These are phyloP conservation scores for Adiantum capillusveneris DNA, from an alignment of 75 land plant genomes.

Conservation along the genomic window DNA sequence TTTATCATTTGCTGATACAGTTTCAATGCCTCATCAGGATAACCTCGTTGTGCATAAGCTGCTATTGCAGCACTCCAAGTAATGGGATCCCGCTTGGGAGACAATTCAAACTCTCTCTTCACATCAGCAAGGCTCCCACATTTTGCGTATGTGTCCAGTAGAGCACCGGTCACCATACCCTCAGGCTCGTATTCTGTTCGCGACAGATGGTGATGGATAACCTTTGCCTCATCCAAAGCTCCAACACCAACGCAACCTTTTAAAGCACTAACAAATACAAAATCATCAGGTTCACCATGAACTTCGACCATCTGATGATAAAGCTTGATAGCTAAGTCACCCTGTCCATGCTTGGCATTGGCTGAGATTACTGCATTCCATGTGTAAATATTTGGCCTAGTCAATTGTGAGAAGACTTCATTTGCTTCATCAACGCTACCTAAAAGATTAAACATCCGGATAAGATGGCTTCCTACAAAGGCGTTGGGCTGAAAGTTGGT, in stretches of 20 bases:
- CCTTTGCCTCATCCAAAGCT: slow-evolving; percentile 5
- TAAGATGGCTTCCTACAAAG: background rate
- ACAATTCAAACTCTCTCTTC: background rate
- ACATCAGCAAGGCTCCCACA: slow-evolving; percentile 4
- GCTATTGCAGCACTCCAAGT: slow-evolving; percentile 7
- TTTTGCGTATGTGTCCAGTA: slow-evolving; percentile 7
- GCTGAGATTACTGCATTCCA: slow-evolving; percentile 4
- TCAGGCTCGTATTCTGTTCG: slow-evolving; percentile 6
- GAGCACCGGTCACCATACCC: background rate
- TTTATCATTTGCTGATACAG: slow-evolving; percentile 2
- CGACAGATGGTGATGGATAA: background rate
- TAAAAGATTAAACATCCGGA: slow-evolving; percentile 1
- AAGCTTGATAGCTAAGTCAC: background rate
- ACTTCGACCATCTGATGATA: slow-evolving; percentile 1
- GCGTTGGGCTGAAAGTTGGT: slow-evolving; percentile 1
- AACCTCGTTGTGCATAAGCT: slow-evolving; percentile 6
- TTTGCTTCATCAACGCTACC: slow-evolving; percentile 5
- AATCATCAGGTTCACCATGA: background rate
- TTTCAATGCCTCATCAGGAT: background rate
- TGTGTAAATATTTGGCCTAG: background rate
- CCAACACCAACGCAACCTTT: background rate
- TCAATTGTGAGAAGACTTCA: slow-evolving; percentile 1
- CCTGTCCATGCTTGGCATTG: slow-evolving; percentile 4
- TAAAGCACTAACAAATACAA: background rate
- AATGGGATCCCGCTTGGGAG: background rate